phyloP scores from a whole-genome alignment of 2,329 filamentous ascomycete species.

The Cercospora zeina region DNA sequence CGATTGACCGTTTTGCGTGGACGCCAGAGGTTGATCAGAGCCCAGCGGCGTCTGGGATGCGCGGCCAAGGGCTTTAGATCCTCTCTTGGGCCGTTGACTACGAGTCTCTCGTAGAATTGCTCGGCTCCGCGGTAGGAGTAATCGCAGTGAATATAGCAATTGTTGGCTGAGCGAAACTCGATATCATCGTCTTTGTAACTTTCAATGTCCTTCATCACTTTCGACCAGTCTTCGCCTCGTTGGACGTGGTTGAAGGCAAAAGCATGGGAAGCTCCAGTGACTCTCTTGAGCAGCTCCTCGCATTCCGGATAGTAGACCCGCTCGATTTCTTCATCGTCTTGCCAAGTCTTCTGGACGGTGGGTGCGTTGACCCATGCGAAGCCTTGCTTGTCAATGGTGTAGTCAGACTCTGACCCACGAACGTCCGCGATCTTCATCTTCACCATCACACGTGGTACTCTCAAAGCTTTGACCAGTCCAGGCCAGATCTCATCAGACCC shows the following conservation, averaged over 20 bases:
- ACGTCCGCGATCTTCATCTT: conserved; percentile 15
- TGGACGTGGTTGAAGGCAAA: conserved; percentile 17
- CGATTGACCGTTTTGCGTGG: conserved; percentile 18
- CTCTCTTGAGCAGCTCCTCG: conserved; percentile 14
- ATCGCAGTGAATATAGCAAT: conserved; percentile 19
- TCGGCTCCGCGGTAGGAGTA: conserved; percentile 18
- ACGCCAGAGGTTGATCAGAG: conserved; percentile 24
- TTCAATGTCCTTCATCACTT: conserved; percentile 16
- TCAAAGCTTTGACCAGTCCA: conserved; percentile 17
- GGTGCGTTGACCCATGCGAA: conserved; percentile 13
- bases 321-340: conserved; percentile 20
- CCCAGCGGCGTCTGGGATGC: conserved; percentile 17
- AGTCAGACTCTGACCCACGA: conserved; percentile 8
- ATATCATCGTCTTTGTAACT: conserved; percentile 18
- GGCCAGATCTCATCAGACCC: conserved; percentile 19
- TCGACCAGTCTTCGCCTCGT: conserved; percentile 14
- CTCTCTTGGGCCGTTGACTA: conserved; percentile 16
- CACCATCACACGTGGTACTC: conserved; percentile 16
- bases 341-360: conserved; percentile 10
- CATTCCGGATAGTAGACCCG: conserved; percentile 16
- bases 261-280: conserved; percentile 19
- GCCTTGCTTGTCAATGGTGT: conserved; percentile 17
- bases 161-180: conserved; percentile 13
- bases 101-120: conserved; percentile 16
- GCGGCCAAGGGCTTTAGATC: conserved; percentile 14